phyloP scores from a whole-genome alignment of 2,329 filamentous ascomycete species.

The Colletotrichum sp. region DNA sequence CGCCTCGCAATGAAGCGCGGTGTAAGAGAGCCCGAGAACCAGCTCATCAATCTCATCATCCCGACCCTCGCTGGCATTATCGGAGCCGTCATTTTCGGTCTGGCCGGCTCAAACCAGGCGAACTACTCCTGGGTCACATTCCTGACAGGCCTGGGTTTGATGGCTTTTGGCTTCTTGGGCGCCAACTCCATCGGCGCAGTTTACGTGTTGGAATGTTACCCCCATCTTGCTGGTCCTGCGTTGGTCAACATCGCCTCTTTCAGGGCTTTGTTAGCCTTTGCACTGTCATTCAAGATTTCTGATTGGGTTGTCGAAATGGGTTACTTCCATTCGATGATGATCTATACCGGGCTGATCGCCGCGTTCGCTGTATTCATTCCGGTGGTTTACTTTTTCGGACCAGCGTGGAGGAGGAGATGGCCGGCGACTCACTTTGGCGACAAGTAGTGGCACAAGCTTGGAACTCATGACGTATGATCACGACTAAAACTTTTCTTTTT shows the following conservation, averaged over 20 bases:
- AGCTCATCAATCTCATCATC: constrained; percentile 32
- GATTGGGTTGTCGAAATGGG: constrained; percentile 30
- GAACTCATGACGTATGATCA: neutral
- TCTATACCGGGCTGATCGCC: constrained; percentile 34
- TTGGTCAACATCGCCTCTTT: constrained; percentile 37
- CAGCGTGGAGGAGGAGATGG: constrained; percentile 11
- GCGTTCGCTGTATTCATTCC: constrained; percentile 32
- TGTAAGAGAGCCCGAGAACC: constrained; percentile 34
- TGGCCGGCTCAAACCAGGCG: constrained; percentile 26
- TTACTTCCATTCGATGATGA: constrained; percentile 29
- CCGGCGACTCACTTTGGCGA: constrained; percentile 4
- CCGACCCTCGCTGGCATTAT: constrained; percentile 30
- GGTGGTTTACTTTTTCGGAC: constrained; percentile 25
- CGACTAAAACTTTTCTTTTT: neutral
- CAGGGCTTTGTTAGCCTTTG: constrained; percentile 31
- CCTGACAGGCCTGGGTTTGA: constrained; percentile 28
- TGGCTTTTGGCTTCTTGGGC: constrained; percentile 31
- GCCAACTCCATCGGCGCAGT: constrained; percentile 32
- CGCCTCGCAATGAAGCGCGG: constrained; percentile 28
- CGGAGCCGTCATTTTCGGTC: constrained; percentile 35
- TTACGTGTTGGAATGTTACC: constrained; percentile 36
- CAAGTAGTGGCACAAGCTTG: neutral
- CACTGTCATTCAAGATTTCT: constrained; percentile 30
- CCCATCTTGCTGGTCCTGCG: constrained; percentile 28
- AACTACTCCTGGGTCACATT: constrained; percentile 28